These are phyloP conservation scores for Wallacemonas sp. DNA, from an alignment of 208 protist species.

Conservation along the genomic window DNA sequence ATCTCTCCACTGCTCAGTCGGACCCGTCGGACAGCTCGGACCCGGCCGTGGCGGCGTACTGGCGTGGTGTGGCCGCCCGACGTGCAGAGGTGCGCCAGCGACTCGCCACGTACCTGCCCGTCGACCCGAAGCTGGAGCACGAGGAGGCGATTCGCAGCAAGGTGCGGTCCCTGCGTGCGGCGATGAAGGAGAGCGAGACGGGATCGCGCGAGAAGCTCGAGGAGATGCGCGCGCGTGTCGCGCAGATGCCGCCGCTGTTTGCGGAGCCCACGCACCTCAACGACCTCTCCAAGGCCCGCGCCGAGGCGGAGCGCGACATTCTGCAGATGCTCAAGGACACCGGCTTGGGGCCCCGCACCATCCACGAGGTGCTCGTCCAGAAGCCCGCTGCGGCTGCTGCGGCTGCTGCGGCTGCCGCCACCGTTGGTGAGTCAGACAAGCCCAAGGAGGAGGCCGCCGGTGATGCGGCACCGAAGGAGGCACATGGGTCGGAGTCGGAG, in stretches of 20 bases:
- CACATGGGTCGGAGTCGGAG: background rate
- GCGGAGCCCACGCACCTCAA: constrained; percentile 75
- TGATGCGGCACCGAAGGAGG: background rate
- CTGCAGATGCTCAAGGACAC: constrained; percentile 66
- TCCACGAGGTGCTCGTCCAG: constrained; percentile 48
- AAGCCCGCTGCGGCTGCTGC: constrained; percentile 7
- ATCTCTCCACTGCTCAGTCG: constrained; percentile 19
- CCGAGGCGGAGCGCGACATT: constrained; percentile 69
- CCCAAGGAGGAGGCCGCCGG: background rate
- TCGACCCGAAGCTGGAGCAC: constrained; percentile 31
- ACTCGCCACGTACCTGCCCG: constrained; percentile 54
- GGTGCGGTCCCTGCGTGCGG: constrained; percentile 52
- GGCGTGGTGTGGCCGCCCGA: constrained; percentile 24
- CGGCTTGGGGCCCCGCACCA: constrained; percentile 58
- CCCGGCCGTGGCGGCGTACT: constrained; percentile 7
- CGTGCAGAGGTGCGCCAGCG: constrained; percentile 65
- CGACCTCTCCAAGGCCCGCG: constrained; percentile 58
- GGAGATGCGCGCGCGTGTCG: constrained; percentile 74
- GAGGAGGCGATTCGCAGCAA: constrained; percentile 63
- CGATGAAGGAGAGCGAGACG: constrained; percentile 52
- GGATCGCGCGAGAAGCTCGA: constrained; percentile 47
- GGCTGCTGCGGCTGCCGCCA: constrained; percentile 10
- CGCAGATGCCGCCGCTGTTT: constrained; percentile 81
- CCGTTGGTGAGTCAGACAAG: background rate
- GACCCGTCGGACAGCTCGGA: background rate